Evolutionary conservation across 2,329 filamentous ascomycete genomes (phyloP).

Genomic region (Paraphaeosphaeria minitans): DNA sequence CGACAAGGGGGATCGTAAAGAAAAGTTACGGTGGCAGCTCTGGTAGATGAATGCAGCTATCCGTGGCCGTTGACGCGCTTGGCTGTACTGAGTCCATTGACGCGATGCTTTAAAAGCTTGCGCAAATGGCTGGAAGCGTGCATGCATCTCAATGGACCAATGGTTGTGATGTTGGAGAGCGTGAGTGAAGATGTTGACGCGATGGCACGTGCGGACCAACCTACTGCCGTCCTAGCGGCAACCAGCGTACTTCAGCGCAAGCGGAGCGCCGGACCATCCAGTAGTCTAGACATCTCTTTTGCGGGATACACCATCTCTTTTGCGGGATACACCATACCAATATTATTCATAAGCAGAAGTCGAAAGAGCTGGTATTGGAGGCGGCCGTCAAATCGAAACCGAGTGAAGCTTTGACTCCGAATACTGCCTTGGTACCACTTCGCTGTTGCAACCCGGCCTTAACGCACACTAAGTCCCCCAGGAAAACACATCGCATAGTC

Average conservation of each 20-base stretch:
- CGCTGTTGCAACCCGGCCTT: background rate
- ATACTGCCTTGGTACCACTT: background rate
- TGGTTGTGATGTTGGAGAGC: conserved; percentile 2
- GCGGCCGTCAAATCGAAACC: background rate
- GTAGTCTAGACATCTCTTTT: too few species aligned
- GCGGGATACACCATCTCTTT: too few species aligned
- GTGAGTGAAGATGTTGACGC: conserved; percentile 15
- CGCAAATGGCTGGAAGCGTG: conserved; percentile 27
- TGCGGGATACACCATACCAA: background rate
- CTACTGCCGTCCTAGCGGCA: background rate
- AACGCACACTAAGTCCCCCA: background rate
- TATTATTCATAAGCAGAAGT: background rate
- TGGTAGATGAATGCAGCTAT: conserved; percentile 30
- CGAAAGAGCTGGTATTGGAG: background rate
- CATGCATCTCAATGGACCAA: conserved; percentile 31
- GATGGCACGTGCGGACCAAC: conserved; percentile 1
- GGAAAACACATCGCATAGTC: background rate
- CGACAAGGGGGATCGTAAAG: conserved; percentile 23
- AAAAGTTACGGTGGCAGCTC: conserved; percentile 39
- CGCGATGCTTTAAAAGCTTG: conserved; percentile 26
- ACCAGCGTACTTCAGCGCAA: background rate
- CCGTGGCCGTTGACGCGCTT: conserved; percentile 11
- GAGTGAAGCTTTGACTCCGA: background rate
- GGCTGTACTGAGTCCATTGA: conserved; percentile 10
- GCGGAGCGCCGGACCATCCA: background rate